phyloP scores from a whole-genome alignment of 1,284 basidiomycete species.

The Veloboletus limbatus region DNA sequence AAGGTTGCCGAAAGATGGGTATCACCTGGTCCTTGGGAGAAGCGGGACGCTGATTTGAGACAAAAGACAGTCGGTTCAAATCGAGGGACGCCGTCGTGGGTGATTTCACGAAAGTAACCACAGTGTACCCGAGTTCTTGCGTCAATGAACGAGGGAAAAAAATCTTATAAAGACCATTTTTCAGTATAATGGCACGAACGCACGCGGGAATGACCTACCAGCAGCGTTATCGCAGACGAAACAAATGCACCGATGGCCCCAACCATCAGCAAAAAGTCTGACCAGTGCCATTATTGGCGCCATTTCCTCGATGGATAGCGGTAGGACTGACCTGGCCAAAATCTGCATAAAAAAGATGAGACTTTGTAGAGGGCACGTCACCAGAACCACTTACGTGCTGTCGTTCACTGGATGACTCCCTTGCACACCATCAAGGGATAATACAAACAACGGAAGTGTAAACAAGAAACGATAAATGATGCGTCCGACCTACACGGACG shows the following conservation, averaged over 20 bases:
- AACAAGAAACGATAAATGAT: constrained; percentile 70
- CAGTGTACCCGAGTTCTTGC: constrained; percentile 56
- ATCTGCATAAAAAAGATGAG: constrained; percentile 28
- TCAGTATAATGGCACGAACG: neutral
- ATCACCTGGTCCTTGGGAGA: constrained; percentile 27
- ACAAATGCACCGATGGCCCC: constrained; percentile 69
- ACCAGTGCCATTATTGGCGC: constrained; percentile 1
- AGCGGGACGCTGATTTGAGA: constrained; percentile 6
- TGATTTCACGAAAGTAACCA: constrained; percentile 27
- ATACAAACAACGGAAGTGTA: constrained; percentile 59
- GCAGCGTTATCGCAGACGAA: constrained; percentile 70
- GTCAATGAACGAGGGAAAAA: constrained; percentile 74
- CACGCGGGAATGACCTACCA: constrained; percentile 40
- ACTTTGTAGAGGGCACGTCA: neutral
- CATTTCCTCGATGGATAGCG: neutral
- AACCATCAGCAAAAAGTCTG: constrained; percentile 66
- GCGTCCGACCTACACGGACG: constrained; percentile 47
- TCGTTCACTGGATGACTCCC: constrained; percentile 47
- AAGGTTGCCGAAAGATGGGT: constrained; percentile 13
- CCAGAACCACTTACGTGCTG: constrained; percentile 48
- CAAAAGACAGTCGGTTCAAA: constrained; percentile 2
- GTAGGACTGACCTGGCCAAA: constrained; percentile 46
- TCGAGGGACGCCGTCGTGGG: constrained; percentile 14
- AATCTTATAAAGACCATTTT: constrained; percentile 40
- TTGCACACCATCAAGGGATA: constrained; percentile 59